Evolutionary conservation across 768 basidiomycete genomes (phyloP).

Genomic region (Brasilioporus rufonigricans): DNA sequence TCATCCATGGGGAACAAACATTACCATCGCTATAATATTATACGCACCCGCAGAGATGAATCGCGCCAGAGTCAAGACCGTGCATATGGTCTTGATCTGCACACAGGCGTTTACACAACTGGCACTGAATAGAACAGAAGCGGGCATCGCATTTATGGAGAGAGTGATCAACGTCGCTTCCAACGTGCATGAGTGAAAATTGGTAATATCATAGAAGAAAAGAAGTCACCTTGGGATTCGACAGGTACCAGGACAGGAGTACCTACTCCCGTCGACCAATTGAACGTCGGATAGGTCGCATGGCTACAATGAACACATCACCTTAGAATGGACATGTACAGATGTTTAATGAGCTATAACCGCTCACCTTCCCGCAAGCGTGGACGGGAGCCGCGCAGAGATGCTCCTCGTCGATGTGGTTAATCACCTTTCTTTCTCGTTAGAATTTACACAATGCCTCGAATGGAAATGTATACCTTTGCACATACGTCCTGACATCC

Average conservation of each 20-base stretch:
- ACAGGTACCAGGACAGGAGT: slow-evolving; percentile 44
- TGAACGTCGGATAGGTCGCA: slow-evolving; percentile 38
- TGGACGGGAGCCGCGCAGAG: slow-evolving; percentile 52
- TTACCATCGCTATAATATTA: not conserved
- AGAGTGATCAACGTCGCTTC: slow-evolving; percentile 45
- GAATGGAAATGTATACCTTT: slow-evolving; percentile 36
- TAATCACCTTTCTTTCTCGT: slow-evolving; percentile 36
- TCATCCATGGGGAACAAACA: slow-evolving; percentile 19
- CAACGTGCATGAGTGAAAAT: not conserved
- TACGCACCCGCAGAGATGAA: slow-evolving; percentile 8
- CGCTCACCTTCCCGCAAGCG: slow-evolving; percentile 51
- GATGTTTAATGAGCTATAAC: too few species aligned
- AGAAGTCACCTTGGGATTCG: slow-evolving; percentile 37
- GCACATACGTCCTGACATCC: slow-evolving; percentile 55
- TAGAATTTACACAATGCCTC: not conserved
- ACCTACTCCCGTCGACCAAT: slow-evolving; percentile 30
- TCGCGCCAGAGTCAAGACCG: not conserved
- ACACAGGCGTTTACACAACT: slow-evolving; percentile 56
- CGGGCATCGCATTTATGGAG: slow-evolving; percentile 50
- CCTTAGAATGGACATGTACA: not conserved
- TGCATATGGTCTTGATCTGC: slow-evolving; percentile 22
- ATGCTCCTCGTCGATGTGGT: slow-evolving; percentile 49
- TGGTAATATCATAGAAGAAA: not conserved
- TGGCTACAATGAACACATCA: slow-evolving; percentile 28
- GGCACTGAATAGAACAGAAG: slow-evolving; percentile 52